Evolutionary conservation across 2,329 filamentous ascomycete genomes (phyloP).

Genomic region (Xylariales sp.): DNA sequence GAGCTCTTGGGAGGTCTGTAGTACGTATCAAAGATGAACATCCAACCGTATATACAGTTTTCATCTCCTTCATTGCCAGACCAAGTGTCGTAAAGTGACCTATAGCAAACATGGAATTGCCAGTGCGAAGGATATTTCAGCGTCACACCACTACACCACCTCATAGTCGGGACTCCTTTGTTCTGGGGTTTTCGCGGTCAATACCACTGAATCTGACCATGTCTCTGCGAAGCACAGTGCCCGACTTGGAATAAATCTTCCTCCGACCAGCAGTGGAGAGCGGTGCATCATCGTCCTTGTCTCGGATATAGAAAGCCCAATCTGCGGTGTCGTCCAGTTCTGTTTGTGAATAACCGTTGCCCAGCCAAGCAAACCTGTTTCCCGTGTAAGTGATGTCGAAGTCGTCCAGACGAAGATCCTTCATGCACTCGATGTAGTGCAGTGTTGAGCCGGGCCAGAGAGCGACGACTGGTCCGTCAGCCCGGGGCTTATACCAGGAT

Average conservation of each 20-base stretch:
- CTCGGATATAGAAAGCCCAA: constrained; percentile 27
- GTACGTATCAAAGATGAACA: background rate
- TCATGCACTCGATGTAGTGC: constrained; percentile 45
- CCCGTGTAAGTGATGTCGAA: constrained; percentile 35
- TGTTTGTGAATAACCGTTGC: constrained; percentile 37
- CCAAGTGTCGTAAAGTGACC: too few relatives aligned
- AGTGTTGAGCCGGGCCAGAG: constrained; percentile 38
- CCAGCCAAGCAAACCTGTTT: constrained; percentile 35
- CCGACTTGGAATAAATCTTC: constrained; percentile 23
- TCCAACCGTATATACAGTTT: background rate
- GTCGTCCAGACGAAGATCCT: constrained; percentile 41
- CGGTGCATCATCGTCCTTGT: constrained; percentile 27
- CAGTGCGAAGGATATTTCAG: too few relatives aligned
- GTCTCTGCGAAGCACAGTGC: constrained; percentile 15
- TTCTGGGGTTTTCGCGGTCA: background rate
- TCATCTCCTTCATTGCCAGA: background rate
- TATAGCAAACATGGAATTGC: too few relatives aligned
- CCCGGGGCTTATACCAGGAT: constrained; percentile 46
- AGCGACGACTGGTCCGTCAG: constrained; percentile 27
- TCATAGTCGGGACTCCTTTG: background rate
- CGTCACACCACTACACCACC: too few relatives aligned
- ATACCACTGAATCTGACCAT: constrained; percentile 15
- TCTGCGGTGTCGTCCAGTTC: constrained; percentile 35
- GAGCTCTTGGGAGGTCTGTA: background rate
- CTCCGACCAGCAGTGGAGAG: constrained; percentile 17